Percentiles rank a stretch among this genome's conserved stretches.
Conservation (phyloP, 1,284 basidiomycete species). For the Cryptococcus sp. region DNA sequence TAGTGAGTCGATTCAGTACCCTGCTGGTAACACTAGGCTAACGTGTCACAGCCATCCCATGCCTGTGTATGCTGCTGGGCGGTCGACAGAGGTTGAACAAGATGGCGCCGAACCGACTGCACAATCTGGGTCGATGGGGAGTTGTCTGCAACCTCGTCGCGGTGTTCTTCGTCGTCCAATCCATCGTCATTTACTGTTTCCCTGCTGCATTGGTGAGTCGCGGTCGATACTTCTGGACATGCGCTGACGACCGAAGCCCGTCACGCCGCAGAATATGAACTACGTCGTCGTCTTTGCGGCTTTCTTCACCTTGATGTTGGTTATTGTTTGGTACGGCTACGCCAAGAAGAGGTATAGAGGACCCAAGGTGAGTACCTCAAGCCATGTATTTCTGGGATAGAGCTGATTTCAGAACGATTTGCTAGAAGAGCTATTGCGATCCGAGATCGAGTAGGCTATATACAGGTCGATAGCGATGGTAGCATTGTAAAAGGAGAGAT, state of each 20-base stretch:
- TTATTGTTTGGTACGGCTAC: constrained; percentile 2
- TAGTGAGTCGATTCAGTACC: constrained; percentile 9
- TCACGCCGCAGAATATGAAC: constrained; percentile 6
- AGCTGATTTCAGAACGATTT: neutral
- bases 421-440: neutral
- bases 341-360: constrained; percentile 4
- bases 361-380: constrained; percentile 3
- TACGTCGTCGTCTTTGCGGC: constrained; percentile 6
- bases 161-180: constrained; percentile 19
- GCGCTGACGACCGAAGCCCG: neutral
- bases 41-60: constrained; percentile 9
- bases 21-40: neutral
- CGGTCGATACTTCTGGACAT: neutral
- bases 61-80: constrained; percentile 19
- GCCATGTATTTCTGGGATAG: neutral
- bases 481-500: no score
- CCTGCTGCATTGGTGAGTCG: constrained; percentile 18
- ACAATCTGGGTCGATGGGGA: constrained; percentile 22
- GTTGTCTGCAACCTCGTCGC: constrained; percentile 18
- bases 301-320: constrained; percentile 1
- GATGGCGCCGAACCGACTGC: constrained; percentile 12
- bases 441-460: neutral
- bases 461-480: no score
- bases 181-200: constrained; percentile 23
- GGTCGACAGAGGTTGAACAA: constrained; percentile 18